phyloP scores from a whole-genome alignment of 805 yeast species.

The Wickerhamomyces kurtzmanii region DNA sequence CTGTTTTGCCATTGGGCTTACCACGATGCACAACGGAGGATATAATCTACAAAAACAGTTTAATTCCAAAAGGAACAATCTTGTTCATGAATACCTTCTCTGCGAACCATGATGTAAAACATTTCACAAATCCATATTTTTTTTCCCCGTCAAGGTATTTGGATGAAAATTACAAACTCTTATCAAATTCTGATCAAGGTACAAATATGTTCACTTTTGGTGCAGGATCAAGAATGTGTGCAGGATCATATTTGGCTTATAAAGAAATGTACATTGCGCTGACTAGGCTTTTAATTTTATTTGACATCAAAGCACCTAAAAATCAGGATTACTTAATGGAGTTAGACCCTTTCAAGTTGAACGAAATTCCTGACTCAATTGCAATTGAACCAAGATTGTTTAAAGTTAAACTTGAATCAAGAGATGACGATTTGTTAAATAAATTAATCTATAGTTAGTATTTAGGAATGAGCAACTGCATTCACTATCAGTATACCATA shows the following conservation, averaged over 20 bases:
- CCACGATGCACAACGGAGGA: conserved; percentile 52
- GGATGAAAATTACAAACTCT: conserved; percentile 14
- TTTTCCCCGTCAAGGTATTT: conserved; percentile 50
- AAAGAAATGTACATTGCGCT: conserved; percentile 54
- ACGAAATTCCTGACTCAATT: conserved; percentile 44
- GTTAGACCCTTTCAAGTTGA: conserved; percentile 40
- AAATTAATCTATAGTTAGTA: conserved; percentile 1
- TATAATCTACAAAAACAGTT: conserved; percentile 26
- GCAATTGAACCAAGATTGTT: conserved; percentile 51
- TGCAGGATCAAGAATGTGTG: conserved; percentile 63
- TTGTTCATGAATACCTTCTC: conserved; percentile 61
- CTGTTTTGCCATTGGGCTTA: conserved; percentile 58
- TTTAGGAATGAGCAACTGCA: too few species aligned
- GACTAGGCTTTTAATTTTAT: conserved; percentile 41
- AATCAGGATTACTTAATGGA: conserved; percentile 24
- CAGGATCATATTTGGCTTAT: conserved; percentile 56
- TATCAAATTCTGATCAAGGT: conserved; percentile 4
- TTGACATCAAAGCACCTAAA: conserved; percentile 34
- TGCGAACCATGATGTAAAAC: conserved; percentile 51
- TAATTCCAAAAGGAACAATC: conserved; percentile 47
- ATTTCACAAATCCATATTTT: conserved; percentile 29
- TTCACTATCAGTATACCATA: too few species aligned
- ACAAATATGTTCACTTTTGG: conserved; percentile 48
- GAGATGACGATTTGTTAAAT: conserved; percentile 15
- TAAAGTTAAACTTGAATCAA: conserved; percentile 20